Evolutionary conservation across 202 grass and related monocot species (phyloP).

Genomic region (Digitaria exilis): DNA sequence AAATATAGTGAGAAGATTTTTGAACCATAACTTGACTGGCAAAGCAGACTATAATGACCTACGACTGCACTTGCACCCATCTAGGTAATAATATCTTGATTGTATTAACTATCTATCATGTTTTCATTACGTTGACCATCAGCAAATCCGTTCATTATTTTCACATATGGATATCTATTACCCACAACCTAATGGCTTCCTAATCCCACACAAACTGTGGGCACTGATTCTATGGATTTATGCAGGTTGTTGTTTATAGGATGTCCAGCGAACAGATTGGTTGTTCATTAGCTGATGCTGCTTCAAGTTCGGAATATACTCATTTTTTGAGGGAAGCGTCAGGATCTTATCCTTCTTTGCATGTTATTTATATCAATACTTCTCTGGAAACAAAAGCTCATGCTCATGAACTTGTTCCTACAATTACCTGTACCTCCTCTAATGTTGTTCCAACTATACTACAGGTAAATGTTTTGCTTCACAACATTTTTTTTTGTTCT

Average conservation of each 20-base stretch:
- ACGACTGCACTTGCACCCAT: not conserved
- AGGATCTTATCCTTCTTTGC: slow-evolving; percentile 72
- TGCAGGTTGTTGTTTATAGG: slow-evolving; percentile 93
- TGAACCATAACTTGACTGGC: not conserved
- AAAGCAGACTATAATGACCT: not conserved
- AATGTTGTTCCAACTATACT: slow-evolving; percentile 97
- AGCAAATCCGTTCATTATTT: not conserved
- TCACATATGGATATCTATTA: slow-evolving; percentile 13
- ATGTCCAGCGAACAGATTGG: slow-evolving; percentile 95
- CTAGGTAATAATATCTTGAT: not conserved
- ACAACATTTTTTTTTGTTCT: slow-evolving; percentile 24
- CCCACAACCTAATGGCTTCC: not conserved
- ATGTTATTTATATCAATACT: slow-evolving; percentile 99
- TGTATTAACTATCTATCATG: not conserved
- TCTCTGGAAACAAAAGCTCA: slow-evolving; percentile 93
- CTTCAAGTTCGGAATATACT: slow-evolving; percentile 84
- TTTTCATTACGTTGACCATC: not conserved
- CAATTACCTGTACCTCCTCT: slow-evolving; percentile 96
- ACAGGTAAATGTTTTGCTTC: slow-evolving; percentile 62
- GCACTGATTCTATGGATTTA: slow-evolving; percentile 23
- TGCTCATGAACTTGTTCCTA: slow-evolving; percentile 93
- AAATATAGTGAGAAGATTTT: not conserved
- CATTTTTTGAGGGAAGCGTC: slow-evolving; percentile 77
- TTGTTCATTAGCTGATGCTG: slow-evolving; percentile 94
- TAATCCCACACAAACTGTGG: slow-evolving; percentile 1